Conservation (phyloP, 176 grass and related monocot genomes). For the Bothriochloa decipiens region DNA sequence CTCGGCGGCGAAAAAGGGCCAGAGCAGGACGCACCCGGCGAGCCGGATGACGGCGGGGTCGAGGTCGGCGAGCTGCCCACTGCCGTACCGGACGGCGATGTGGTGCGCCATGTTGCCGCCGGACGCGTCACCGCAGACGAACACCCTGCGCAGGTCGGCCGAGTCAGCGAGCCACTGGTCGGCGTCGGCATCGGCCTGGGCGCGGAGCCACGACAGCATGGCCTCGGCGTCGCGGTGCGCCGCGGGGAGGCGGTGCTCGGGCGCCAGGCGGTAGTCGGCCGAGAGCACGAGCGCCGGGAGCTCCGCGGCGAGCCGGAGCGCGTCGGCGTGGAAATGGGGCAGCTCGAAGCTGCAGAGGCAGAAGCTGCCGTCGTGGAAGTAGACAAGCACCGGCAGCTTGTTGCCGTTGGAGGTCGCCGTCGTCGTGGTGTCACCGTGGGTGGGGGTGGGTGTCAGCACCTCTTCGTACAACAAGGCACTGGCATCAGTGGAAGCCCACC, state of each 20-base stretch:
- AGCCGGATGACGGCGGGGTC: background rate
- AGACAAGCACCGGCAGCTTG: slow-evolving; percentile 38
- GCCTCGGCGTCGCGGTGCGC: slow-evolving; percentile 40
- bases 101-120: slow-evolving; percentile 47
- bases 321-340: slow-evolving; percentile 36
- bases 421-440: too few relatives aligned
- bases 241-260: slow-evolving; percentile 45
- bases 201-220: slow-evolving; percentile 18
- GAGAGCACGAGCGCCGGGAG: slow-evolving; percentile 44
- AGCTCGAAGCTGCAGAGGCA: slow-evolving; percentile 28
- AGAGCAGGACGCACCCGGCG: slow-evolving; percentile 21
- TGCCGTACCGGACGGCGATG: slow-evolving; percentile 21
- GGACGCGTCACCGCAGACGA: slow-evolving; percentile 21
- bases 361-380: slow-evolving; percentile 53
- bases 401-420: too few relatives aligned
- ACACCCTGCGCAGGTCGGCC: slow-evolving; percentile 26
- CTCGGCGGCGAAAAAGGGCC: slow-evolving; percentile 29
- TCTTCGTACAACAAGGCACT: too few relatives aligned
- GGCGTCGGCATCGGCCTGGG: background rate
- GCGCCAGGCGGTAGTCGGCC: slow-evolving; percentile 54
- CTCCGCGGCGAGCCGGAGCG: slow-evolving; percentile 45
- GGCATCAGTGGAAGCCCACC: too few relatives aligned
- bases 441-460: too few relatives aligned
- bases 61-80: background rate
- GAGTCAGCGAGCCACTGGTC: slow-evolving; percentile 40